Conservation (phyloP, 2,329 filamentous ascomycete genomes). For the Pseudocercospora fuligena region DNA sequence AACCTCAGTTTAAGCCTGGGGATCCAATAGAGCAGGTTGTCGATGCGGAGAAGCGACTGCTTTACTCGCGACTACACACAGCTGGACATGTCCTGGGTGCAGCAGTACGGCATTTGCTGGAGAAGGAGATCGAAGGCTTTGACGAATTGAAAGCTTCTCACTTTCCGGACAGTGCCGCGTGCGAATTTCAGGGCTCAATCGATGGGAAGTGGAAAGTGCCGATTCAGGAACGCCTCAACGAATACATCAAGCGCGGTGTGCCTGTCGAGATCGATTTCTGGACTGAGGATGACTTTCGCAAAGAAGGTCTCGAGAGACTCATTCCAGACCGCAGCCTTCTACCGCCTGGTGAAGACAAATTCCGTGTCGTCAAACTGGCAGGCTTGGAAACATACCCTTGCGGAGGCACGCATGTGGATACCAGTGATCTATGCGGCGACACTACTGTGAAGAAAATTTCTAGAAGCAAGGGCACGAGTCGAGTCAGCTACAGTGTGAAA, state of each 20-base stretch:
- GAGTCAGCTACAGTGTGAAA: conserved; percentile 53
- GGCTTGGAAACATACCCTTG: conserved; percentile 74
- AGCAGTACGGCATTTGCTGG: conserved; percentile 65
- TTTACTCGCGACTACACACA: conserved; percentile 73
- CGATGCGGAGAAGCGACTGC: conserved; percentile 62
- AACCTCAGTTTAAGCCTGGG: conserved; percentile 36
- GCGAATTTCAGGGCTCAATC: conserved; percentile 71
- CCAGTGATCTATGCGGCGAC: conserved; percentile 62
- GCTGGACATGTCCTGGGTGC: conserved; percentile 74
- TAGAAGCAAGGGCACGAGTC: conserved; percentile 66
- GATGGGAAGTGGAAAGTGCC: conserved; percentile 64
- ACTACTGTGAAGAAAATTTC: conserved; percentile 70
- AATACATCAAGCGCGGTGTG: conserved; percentile 60
- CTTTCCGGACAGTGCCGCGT: conserved; percentile 68
- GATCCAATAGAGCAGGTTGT: conserved; percentile 61
- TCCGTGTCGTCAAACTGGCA: conserved; percentile 70
- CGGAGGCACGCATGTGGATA: conserved; percentile 73
- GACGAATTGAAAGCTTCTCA: conserved; percentile 68
- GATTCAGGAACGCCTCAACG: conserved; percentile 67
- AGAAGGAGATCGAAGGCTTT: conserved; percentile 61
- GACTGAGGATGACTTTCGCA: conserved; percentile 54
- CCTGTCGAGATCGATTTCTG: conserved; percentile 64
- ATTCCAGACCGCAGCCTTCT: conserved; percentile 20
- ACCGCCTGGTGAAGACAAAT: conserved; percentile 55
- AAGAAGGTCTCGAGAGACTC: conserved; percentile 44